Evolutionary conservation across 345 rosid genomes (phyloP).

Genomic region (Citrus maxima): DNA sequence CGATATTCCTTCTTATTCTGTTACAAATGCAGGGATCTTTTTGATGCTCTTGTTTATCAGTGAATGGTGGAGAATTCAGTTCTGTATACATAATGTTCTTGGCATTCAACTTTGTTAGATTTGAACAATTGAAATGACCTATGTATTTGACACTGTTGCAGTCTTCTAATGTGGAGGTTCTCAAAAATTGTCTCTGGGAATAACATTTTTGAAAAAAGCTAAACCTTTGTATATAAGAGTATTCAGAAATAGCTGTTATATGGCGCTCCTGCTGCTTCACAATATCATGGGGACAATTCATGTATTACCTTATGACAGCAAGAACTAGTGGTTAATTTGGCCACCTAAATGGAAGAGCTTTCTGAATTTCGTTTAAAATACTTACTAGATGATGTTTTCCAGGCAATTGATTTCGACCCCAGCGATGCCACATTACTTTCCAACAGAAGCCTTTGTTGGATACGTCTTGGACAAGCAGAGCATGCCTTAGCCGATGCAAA

Average conservation of each 20-base stretch:
- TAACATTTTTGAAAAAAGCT: neutral
- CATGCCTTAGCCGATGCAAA: conserved; percentile 81
- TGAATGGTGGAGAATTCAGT: neutral
- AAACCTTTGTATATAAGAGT: neutral
- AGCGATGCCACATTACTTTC: conserved; percentile 64
- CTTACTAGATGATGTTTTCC: conserved; percentile 16
- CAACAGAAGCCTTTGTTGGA: conserved; percentile 91
- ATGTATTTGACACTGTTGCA: neutral
- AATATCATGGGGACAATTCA: neutral
- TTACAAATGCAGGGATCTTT: neutral
- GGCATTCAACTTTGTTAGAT: neutral
- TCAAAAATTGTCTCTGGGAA: neutral
- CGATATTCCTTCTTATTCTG: neutral
- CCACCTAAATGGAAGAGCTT: neutral
- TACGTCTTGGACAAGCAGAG: conserved; percentile 65
- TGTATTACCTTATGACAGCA: neutral
- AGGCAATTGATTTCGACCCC: conserved; percentile 90
- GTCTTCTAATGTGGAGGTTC: neutral
- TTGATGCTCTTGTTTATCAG: neutral
- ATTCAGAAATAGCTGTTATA: neutral
- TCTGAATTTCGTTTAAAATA: neutral
- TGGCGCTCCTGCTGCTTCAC: neutral
- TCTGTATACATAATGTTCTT: neutral
- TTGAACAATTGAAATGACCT: neutral
- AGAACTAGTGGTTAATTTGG: neutral